Evolutionary conservation across 2,329 filamentous ascomycete genomes (phyloP).

Genomic region (Pseudocercospora musae): DNA sequence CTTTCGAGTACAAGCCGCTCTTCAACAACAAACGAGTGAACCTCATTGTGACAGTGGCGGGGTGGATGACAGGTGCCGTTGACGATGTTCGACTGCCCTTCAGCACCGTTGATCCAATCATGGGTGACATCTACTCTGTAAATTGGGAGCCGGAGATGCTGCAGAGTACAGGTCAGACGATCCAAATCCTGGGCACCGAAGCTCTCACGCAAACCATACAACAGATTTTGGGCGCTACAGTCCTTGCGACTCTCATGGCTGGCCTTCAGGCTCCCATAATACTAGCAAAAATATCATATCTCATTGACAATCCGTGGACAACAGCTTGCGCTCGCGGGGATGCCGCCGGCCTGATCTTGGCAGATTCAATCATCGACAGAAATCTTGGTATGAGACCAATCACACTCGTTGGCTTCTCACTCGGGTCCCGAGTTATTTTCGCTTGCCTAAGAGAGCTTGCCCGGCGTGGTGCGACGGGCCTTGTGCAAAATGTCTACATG

Average conservation of each 20-base stretch:
- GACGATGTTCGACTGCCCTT: slow-evolving; percentile 95
- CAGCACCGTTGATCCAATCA: slow-evolving; percentile 93
- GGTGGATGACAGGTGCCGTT: slow-evolving; percentile 97
- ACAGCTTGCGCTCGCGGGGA: slow-evolving; percentile 92
- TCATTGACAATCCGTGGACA: slow-evolving; percentile 98
- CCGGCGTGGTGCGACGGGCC: slow-evolving; percentile 74
- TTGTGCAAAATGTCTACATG: slow-evolving; percentile 92
- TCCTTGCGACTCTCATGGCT: slow-evolving; percentile 85
- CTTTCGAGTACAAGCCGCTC: slow-evolving; percentile 92
- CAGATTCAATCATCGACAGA: slow-evolving; percentile 87
- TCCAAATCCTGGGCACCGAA: slow-evolving; percentile 97
- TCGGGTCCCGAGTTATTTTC: slow-evolving; percentile 89
- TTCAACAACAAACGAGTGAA: slow-evolving; percentile 99
- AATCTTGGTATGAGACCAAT: slow-evolving; percentile 88
- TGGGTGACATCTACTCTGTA: slow-evolving; percentile 97
- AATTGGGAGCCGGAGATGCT: slow-evolving; percentile 99
- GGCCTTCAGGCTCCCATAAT: slow-evolving; percentile 89
- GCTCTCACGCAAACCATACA: slow-evolving; percentile 94
- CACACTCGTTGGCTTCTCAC: slow-evolving; percentile 90
- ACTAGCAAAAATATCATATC: slow-evolving; percentile 86
- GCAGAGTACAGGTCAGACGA: slow-evolving; percentile 94
- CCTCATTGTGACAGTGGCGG: slow-evolving; percentile 88
- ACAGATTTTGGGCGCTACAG: slow-evolving; percentile 87
- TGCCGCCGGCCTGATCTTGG: slow-evolving; percentile 83
- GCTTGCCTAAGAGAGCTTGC: slow-evolving; percentile 85